Evolutionary conservation across 768 basidiomycete genomes (phyloP), one percentile per base, ranked within the genome.

Genomic region (Crepidotus variabilis): DNA sequence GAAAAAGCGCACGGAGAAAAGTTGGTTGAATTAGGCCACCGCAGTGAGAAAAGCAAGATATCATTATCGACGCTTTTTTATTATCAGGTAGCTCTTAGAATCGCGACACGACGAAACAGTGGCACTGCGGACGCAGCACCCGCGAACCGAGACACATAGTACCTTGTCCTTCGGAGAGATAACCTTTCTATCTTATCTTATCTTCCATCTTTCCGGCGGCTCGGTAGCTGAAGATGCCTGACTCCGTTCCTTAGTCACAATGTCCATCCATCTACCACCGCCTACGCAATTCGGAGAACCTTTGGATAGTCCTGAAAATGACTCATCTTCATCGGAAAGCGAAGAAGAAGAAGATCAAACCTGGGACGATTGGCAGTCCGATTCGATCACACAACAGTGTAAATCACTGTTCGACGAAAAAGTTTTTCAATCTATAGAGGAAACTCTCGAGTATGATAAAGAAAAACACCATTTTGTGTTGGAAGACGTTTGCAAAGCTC

Each of bases 281-380:
- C 70, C 70, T 23, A 36, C 64, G 22, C 58, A 58, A 28, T 54
- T 64, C 46, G 51, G 64, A 11, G 68, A 69, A 34, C 60, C 64
- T 20, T 23, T 49, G 21, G 52, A 52, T 57, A 58, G 61, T 48
- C 49, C 54, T 21, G 70, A 68, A 20, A 70, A 66, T 23, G 65
- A 67, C 32, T 55, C 55, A 35, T 64, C 69, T 11, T 76, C 71
- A 34, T 71, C 68, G 6, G 69, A 69, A 21, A 71, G 71, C 50
- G 74, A 75, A 6, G 70, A 73, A 52, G 77, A 77, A 10, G 71
- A 77, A 14, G 87, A 91, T 36, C 75, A 88, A 59, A 85, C 77
- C 52, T 92, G 86, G 78, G 87, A 88, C 49, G 91, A 91, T 65
- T 92, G 90, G 90, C 74, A 82, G 11, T 88, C 87, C 14, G 90